Conservation (phyloP, 208 protist genomes). For the Trypanosoma melophagium region DNA sequence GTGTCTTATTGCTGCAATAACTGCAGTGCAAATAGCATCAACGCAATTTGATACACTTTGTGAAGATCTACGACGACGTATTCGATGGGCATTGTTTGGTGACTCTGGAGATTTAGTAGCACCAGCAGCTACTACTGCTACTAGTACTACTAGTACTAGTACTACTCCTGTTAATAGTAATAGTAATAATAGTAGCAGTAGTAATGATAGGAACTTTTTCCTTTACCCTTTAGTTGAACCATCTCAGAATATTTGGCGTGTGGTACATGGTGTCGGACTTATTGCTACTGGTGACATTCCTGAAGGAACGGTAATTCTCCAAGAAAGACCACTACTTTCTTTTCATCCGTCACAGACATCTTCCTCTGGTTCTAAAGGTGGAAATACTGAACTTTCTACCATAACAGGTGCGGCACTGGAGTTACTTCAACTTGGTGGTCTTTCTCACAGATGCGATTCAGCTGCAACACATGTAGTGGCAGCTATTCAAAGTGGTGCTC, state of each 20-base stretch:
- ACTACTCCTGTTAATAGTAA: too few relatives aligned
- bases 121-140: background rate
- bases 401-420: constrained; percentile 10
- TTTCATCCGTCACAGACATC: background rate
- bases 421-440: constrained; percentile 19
- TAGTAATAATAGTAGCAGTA: too few relatives aligned
- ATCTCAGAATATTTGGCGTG: constrained; percentile 28
- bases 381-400: background rate
- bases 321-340: constrained; percentile 29
- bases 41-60: constrained; percentile 24
- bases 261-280: constrained; percentile 42
- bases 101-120: background rate
- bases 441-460: constrained; percentile 2
- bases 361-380: background rate
- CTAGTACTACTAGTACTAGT: background rate
- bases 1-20: constrained; percentile 20
- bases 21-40: constrained; percentile 18
- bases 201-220: constrained; percentile 5
- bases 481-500: constrained; percentile 2
- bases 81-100: constrained; percentile 26
- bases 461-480: background rate
- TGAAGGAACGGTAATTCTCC: constrained; percentile 41
- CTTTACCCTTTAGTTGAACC: constrained; percentile 37
- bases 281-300: constrained; percentile 32
- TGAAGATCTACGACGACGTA: constrained; percentile 7